Conservation (phyloP, 352 stramenopile genomes). For the Globisporangium radiosum region DNA sequence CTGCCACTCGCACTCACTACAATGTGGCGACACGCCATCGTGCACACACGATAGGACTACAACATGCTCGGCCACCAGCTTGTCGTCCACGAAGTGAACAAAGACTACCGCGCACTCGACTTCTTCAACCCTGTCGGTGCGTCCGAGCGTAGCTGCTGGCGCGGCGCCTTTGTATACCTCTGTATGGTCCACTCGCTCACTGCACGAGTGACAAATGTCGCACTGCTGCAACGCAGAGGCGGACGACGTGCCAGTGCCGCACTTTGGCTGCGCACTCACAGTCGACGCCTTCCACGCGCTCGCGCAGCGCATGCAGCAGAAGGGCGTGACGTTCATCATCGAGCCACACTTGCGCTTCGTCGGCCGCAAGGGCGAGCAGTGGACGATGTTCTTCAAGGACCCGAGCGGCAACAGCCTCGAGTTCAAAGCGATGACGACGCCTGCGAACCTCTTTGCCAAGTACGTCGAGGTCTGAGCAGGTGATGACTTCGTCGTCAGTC, state of each 20-base stretch:
- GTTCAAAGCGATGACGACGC: conserved; percentile 98
- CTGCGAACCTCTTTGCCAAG: conserved; percentile 97
- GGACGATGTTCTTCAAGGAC: conserved; percentile 99
- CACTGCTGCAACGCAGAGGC: conserved; percentile 47
- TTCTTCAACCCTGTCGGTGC: conserved; percentile 94
- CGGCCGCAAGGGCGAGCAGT: conserved; percentile 94
- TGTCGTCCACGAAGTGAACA: conserved; percentile 87
- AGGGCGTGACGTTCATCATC: conserved; percentile 92
- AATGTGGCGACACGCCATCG: too few relatives aligned
- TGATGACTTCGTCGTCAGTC: too few relatives aligned
- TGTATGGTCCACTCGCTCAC: too few relatives aligned
- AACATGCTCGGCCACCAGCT: conserved; percentile 87
- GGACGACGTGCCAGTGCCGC: conserved; percentile 96
- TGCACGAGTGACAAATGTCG: too few relatives aligned
- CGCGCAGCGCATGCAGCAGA: conserved; percentile 66
- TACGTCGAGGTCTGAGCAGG: conserved; percentile 75
- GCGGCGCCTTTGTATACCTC: too few relatives aligned
- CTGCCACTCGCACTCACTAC: neutral
- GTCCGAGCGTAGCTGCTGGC: conserved; percentile 3
- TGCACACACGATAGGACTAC: conserved; percentile 59
- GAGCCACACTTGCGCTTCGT: conserved; percentile 93
- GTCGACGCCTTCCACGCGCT: conserved; percentile 91
- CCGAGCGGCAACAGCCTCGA: conserved; percentile 97
- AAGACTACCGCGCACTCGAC: conserved; percentile 90
- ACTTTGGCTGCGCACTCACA: conserved; percentile 92